phyloP scores from a whole-genome alignment of 1,284 basidiomycete species.

The Crepidotus sp. region DNA sequence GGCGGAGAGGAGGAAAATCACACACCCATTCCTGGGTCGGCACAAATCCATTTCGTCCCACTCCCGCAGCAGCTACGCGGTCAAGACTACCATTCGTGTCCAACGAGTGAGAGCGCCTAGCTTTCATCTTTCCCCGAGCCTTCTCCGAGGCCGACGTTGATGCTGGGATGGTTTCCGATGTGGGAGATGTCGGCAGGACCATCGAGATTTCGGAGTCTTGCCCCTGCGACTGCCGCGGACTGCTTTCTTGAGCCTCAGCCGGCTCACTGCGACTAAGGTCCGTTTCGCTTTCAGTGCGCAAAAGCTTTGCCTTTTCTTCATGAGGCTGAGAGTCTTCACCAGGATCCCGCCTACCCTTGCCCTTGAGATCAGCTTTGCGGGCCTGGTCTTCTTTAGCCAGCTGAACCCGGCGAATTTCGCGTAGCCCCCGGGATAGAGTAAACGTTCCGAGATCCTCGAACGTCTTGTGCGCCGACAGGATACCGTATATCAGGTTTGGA shows the following conservation, averaged over 20 bases:
- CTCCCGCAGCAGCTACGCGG: constrained; percentile 51
- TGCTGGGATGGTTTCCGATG: constrained; percentile 23
- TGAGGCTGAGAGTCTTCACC: constrained; percentile 33
- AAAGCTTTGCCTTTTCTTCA: constrained; percentile 54
- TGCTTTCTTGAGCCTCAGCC: constrained; percentile 20
- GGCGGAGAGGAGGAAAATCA: constrained; percentile 15
- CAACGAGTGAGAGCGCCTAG: constrained; percentile 50
- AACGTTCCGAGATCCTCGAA: constrained; percentile 89
- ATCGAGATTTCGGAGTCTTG: constrained; percentile 19
- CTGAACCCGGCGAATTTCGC: constrained; percentile 74
- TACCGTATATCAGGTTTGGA: constrained; percentile 80
- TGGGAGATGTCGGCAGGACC: constrained; percentile 23
- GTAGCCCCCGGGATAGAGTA: constrained; percentile 72
- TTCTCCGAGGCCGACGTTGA: constrained; percentile 65
- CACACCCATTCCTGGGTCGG: constrained; percentile 92
- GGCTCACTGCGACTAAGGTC: constrained; percentile 19
- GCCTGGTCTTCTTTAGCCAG: constrained; percentile 61
- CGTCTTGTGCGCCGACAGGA: constrained; percentile 72
- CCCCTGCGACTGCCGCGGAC: constrained; percentile 16
- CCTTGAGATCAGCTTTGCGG: constrained; percentile 30
- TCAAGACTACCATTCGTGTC: constrained; percentile 56
- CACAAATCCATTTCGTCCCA: constrained; percentile 83
- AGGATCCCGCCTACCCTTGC: constrained; percentile 29
- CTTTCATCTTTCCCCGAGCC: constrained; percentile 80
- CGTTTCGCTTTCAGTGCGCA: constrained; percentile 38